A percentile compares a stretch with the other conserved stretches of the same genome.
Conservation (phyloP, 345 rosid genomes). For the Eucalyptus brandiana region DNA sequence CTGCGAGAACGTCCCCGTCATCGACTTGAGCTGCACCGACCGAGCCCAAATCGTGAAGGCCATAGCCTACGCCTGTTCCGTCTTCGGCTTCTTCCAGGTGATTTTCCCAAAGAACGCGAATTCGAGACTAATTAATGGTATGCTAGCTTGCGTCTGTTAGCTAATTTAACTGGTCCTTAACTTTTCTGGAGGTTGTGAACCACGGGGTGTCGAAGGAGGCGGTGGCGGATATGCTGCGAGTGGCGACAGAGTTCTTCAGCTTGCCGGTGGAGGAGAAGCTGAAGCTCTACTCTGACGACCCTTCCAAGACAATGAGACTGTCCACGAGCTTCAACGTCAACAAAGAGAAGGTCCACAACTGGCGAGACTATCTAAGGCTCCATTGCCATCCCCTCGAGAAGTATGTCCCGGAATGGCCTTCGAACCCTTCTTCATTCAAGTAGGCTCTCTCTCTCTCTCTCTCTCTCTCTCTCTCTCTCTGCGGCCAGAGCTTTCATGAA, state of each 20-base stretch:
- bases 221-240: slow-evolving; percentile 27
- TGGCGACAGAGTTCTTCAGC: slow-evolving; percentile 45
- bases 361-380: slow-evolving; percentile 86
- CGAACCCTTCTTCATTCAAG: slow-evolving; percentile 71
- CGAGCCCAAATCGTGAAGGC: slow-evolving; percentile 18
- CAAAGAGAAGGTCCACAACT: slow-evolving; percentile 67
- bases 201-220: slow-evolving; percentile 37
- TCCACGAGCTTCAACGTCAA: slow-evolving; percentile 79
- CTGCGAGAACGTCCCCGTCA: slow-evolving; percentile 48
- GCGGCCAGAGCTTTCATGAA: background rate
- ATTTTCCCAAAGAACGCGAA: background rate
- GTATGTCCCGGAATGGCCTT: slow-evolving; percentile 75
- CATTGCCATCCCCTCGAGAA: slow-evolving; percentile 66
- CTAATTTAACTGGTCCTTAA: background rate
- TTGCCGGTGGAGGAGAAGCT: slow-evolving; percentile 72
- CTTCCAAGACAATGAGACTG: slow-evolving; percentile 60
- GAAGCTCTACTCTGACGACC: slow-evolving; percentile 84
- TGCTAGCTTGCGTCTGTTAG: background rate
- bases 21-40: slow-evolving; percentile 47
- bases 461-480: background rate
- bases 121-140: background rate
- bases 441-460: background rate
- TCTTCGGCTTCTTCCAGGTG: slow-evolving; percentile 74
- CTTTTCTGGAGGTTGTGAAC: slow-evolving; percentile 38
- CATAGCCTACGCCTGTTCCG: slow-evolving; percentile 40